Evolutionary conservation across 768 basidiomycete species (phyloP).

Genomic region (Dacryopinax primogenitus): DNA sequence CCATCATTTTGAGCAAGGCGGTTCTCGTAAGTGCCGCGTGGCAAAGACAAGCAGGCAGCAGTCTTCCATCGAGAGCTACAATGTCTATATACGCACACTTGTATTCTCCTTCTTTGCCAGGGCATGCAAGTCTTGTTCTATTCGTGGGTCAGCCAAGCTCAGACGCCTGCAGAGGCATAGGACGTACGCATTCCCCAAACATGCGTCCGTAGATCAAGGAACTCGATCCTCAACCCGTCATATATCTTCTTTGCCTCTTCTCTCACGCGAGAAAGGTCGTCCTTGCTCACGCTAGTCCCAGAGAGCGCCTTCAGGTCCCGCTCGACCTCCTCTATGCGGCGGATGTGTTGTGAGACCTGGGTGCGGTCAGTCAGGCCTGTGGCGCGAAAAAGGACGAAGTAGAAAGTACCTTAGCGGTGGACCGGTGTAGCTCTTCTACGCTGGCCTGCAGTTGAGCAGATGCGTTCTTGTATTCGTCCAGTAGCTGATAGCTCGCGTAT

Average conservation of each 20-base stretch:
- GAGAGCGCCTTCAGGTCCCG: slow-evolving; percentile 71
- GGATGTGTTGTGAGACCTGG: slow-evolving; percentile 71
- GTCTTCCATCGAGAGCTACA: not conserved
- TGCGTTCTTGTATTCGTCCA: slow-evolving; percentile 83
- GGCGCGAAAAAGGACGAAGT: not conserved
- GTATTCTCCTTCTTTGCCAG: slow-evolving; percentile 55
- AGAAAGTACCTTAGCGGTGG: slow-evolving; percentile 57
- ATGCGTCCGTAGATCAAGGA: slow-evolving; percentile 64
- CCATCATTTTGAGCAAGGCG: no score
- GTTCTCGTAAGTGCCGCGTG: no score
- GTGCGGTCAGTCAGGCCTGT: not conserved
- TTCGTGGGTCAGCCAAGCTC: not conserved
- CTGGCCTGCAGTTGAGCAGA: slow-evolving; percentile 78
- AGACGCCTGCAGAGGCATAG: not conserved
- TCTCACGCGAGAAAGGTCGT: slow-evolving; percentile 62
- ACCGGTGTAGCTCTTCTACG: slow-evolving; percentile 72
- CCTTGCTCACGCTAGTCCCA: slow-evolving; percentile 55
- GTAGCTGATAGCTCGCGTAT: slow-evolving; percentile 70
- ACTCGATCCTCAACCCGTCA: slow-evolving; percentile 71
- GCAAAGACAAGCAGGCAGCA: no score
- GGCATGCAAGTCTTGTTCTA: slow-evolving; percentile 71
- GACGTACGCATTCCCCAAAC: slow-evolving; percentile 81
- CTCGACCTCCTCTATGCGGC: slow-evolving; percentile 75
- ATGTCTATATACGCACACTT: slow-evolving; percentile 40
- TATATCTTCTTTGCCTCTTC: slow-evolving; percentile 80